A percentile compares a stretch with the other conserved stretches of the same genome.
Conservation (phyloP, 2,329 filamentous ascomycete species). For the Tympanopsis confertula region DNA sequence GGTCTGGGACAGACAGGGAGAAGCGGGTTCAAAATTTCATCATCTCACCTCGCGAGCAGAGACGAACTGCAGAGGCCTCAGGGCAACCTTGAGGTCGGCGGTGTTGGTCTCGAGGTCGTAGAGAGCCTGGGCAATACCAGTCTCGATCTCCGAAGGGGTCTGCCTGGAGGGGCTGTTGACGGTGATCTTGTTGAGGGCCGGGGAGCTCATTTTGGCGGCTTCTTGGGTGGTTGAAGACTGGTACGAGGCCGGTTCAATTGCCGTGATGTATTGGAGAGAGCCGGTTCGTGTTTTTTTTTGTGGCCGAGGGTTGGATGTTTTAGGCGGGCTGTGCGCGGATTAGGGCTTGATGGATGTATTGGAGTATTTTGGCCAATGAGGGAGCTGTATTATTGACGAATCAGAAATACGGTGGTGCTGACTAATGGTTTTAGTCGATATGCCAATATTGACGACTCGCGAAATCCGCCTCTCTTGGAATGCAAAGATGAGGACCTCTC, state of each 20-base stretch:
- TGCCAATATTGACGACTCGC: no score
- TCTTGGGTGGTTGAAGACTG: constrained; percentile 2
- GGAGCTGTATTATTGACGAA: background rate
- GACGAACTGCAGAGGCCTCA: constrained; percentile 96
- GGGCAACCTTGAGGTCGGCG: constrained; percentile 87
- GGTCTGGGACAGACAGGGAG: no score
- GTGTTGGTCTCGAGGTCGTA: constrained; percentile 99
- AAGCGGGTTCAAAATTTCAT: constrained; percentile 4
- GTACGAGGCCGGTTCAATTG: background rate
- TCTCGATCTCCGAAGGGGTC: constrained; percentile 95
- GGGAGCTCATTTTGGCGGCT: constrained; percentile 47
- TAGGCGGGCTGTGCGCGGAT: background rate
- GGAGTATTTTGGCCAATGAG: background rate
- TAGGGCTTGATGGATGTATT: background rate
- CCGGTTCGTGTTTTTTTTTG: background rate
- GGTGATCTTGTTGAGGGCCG: constrained; percentile 95
- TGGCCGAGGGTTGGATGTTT: background rate
- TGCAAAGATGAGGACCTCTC: no score
- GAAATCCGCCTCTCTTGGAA: no score
- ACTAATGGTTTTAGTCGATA: no score
- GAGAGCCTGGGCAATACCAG: constrained; percentile 88
- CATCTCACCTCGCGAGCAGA: constrained; percentile 96
- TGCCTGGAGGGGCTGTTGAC: constrained; percentile 90
- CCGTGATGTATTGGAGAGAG: no score
- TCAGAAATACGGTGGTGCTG: background rate